Percentiles rank a stretch among this genome's conserved stretches.
phyloP scores from a whole-genome alignment of 345 rosid genomes.

The Salix brachista region DNA sequence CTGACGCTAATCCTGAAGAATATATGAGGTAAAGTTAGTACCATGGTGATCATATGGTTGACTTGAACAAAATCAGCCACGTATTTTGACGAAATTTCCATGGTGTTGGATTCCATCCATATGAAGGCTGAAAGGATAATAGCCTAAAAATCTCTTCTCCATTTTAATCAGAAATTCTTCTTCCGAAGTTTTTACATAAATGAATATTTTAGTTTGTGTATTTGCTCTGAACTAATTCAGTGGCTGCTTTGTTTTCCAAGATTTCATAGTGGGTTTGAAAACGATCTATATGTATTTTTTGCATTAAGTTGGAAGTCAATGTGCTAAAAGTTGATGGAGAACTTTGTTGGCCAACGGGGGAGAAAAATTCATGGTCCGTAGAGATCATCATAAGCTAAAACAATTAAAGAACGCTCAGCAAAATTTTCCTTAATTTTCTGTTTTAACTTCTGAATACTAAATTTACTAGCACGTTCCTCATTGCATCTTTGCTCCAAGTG shows the following conservation, averaged over 20 bases:
- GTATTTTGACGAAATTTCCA: constrained; percentile 6
- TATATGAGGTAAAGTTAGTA: neutral
- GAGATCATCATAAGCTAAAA: neutral
- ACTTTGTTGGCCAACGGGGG: neutral
- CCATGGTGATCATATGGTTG: neutral
- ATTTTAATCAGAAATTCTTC: neutral
- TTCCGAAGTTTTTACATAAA: neutral
- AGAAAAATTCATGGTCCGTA: neutral
- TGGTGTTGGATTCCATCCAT: neutral
- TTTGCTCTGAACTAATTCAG: neutral
- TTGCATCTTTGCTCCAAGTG: too few species aligned
- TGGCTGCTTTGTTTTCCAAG: neutral
- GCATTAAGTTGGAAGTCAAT: neutral
- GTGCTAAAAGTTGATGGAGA: neutral
- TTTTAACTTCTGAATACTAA: too few species aligned
- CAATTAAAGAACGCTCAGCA: neutral
- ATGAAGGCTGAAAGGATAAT: neutral
- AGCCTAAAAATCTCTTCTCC: neutral
- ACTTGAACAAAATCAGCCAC: constrained; percentile 1
- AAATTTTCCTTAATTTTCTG: neutral
- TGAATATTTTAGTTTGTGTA: neutral
- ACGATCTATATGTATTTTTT: neutral
- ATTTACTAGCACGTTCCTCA: too few species aligned
- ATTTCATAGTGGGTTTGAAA: neutral
- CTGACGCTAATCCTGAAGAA: neutral